A percentile compares a stretch with the other conserved stretches of the same genome.
phyloP scores from a whole-genome alignment of 192 early-diverging fungal species.

The Umbelopsis vinacea region DNA sequence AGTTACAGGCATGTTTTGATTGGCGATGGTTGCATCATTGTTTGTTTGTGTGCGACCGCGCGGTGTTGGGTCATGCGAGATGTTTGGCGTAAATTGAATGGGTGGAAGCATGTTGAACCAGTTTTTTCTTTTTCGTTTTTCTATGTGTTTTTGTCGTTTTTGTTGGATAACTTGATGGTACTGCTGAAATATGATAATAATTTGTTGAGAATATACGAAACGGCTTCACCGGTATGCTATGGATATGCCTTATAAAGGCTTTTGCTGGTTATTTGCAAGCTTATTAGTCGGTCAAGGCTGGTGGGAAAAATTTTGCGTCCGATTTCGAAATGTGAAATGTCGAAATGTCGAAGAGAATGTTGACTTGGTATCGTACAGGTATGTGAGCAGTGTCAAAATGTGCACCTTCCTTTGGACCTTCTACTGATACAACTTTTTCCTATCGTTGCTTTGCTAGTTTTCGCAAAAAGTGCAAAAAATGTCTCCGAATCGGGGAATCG shows the following conservation, averaged over 20 bases:
- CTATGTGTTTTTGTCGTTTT: not conserved
- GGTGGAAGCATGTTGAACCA: not conserved
- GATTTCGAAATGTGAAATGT: not conserved
- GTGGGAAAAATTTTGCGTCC: not conserved
- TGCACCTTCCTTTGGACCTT: not conserved
- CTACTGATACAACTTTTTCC: not conserved
- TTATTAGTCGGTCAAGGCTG: not conserved
- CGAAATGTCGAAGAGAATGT: not conserved
- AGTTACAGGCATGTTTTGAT: too few relatives aligned
- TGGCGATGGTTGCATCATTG: not conserved
- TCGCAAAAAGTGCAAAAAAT: too few relatives aligned
- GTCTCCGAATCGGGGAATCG: constrained; percentile 20
- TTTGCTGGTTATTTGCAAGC: not conserved
- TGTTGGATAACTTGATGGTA: not conserved
- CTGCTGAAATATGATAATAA: not conserved
- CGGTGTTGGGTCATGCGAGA: not conserved
- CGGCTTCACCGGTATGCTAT: not conserved
- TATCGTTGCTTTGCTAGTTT: too few relatives aligned
- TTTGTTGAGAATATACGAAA: not conserved
- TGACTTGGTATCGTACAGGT: not conserved
- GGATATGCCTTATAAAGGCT: not conserved
- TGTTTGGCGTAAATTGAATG: not conserved
- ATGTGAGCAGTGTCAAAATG: not conserved
- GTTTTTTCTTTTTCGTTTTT: not conserved
- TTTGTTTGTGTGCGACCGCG: not conserved